A percentile compares a stretch with the other conserved stretches of the same genome.
Conservation (phyloP, 129 eudicot species). For the Chrysanthemum seticuspe region DNA sequence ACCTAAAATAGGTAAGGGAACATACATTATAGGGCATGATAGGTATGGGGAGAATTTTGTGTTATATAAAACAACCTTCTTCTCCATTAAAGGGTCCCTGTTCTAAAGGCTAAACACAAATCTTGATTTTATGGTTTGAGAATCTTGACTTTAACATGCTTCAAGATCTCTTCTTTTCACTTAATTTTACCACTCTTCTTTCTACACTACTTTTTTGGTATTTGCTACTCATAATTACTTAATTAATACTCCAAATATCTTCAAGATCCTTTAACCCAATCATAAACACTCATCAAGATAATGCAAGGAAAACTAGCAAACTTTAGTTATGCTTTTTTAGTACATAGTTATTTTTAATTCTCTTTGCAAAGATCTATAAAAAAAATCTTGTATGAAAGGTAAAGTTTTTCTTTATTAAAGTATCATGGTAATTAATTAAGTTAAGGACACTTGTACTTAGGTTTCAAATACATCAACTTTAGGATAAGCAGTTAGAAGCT, state of each 20-base stretch:
- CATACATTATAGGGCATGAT: conserved; percentile 37
- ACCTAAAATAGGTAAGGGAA: conserved; percentile 32
- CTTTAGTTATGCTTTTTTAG: neutral
- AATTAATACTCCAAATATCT: conserved; percentile 32
- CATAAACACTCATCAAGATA: conserved; percentile 18
- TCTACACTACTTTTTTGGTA: conserved; percentile 38
- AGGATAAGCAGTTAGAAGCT: neutral
- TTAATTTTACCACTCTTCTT: conserved; percentile 33
- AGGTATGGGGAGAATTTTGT: conserved; percentile 30
- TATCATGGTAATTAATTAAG: neutral
- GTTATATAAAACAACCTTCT: conserved; percentile 32
- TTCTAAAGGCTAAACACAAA: conserved; percentile 39
- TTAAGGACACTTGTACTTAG: neutral
- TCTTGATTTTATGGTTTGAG: conserved; percentile 39
- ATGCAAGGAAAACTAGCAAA: conserved; percentile 12
- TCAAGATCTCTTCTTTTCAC: conserved; percentile 41
- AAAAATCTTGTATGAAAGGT: neutral
- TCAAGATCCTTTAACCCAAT: conserved; percentile 33
- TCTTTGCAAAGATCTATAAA: conserved; percentile 5
- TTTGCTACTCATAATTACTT: conserved; percentile 38
- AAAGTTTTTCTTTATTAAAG: neutral
- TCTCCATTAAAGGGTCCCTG: conserved; percentile 34
- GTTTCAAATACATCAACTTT: neutral
- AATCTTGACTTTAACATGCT: conserved; percentile 46
- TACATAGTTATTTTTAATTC: neutral